Conservation (phyloP, 768 basidiomycete genomes). For the Tylopilus sp. region DNA sequence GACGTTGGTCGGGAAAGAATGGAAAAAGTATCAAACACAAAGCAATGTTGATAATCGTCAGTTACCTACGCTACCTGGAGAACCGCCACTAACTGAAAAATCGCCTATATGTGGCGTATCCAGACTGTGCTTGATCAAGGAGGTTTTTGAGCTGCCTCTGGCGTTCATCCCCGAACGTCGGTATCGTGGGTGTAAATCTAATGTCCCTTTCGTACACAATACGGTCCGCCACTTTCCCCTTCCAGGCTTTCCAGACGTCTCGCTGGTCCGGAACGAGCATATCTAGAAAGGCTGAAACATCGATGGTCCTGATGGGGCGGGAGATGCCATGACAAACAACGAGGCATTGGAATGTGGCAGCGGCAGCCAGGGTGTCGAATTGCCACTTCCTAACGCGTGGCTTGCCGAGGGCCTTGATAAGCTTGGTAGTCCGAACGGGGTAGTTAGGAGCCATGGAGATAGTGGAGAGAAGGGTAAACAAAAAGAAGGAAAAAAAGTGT, state of each 20-base stretch:
- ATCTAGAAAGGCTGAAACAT: neutral
- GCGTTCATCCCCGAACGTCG: too few relatives aligned
- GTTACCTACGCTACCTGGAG: too few relatives aligned
- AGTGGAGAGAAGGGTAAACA: too few relatives aligned
- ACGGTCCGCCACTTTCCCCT: neutral
- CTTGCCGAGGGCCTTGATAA: neutral
- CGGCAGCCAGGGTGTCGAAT: neutral
- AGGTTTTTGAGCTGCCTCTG: neutral
- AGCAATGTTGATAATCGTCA: too few relatives aligned
- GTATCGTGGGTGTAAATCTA: too few relatives aligned
- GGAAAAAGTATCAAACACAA: too few relatives aligned
- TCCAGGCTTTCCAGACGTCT: neutral
- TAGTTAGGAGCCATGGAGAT: neutral
- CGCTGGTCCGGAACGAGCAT: constrained; percentile 1
- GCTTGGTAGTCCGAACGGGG: neutral
- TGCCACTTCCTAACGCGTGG: neutral
- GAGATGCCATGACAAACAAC: neutral
- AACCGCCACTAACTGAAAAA: too few relatives aligned
- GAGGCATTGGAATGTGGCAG: neutral
- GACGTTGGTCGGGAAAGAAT: too few relatives aligned
- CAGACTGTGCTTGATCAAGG: neutral
- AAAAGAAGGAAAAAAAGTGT: too few relatives aligned
- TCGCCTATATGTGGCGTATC: neutral
- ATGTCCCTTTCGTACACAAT: neutral
- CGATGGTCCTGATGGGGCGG: neutral